Evolutionary conservation across 2,329 filamentous ascomycete genomes (phyloP).

Genomic region (Fusarium pseudocircinatum): DNA sequence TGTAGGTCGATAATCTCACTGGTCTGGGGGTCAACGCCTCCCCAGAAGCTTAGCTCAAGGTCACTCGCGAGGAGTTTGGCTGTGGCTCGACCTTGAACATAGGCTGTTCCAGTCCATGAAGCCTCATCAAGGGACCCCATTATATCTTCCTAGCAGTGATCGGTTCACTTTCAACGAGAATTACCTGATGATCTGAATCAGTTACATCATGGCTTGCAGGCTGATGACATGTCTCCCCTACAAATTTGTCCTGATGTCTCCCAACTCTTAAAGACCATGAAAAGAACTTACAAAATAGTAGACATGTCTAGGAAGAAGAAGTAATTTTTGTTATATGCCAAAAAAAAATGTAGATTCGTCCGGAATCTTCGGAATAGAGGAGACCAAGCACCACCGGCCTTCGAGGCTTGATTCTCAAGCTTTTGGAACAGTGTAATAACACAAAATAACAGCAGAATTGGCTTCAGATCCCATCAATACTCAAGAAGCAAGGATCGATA

Average conservation of each 20-base stretch:
- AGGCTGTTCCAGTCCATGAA: constrained; percentile 24
- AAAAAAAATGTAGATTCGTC: neutral
- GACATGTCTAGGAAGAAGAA: neutral
- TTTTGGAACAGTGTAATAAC: neutral
- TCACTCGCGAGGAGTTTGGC: constrained; percentile 44
- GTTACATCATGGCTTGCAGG: neutral
- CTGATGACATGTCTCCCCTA: too few relatives aligned
- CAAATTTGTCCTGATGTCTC: too few relatives aligned
- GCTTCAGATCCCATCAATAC: neutral
- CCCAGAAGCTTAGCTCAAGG: constrained; percentile 56
- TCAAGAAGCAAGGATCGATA: neutral
- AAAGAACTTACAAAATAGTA: neutral
- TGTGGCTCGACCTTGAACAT: constrained; percentile 39
- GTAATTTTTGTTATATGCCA: too few relatives aligned
- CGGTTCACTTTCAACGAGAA: neutral
- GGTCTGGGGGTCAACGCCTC: constrained; percentile 52
- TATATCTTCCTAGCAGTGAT: neutral
- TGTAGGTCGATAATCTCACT: constrained; percentile 56
- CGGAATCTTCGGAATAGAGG: neutral
- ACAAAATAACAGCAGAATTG: neutral
- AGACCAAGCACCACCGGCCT: neutral
- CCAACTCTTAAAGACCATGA: too few relatives aligned
- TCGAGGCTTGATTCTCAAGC: neutral
- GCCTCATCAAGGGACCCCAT: constrained; percentile 17
- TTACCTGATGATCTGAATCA: neutral